Evolutionary conservation across 2,329 filamentous ascomycete genomes (phyloP).

Genomic region (Trichoderma sp.): DNA sequence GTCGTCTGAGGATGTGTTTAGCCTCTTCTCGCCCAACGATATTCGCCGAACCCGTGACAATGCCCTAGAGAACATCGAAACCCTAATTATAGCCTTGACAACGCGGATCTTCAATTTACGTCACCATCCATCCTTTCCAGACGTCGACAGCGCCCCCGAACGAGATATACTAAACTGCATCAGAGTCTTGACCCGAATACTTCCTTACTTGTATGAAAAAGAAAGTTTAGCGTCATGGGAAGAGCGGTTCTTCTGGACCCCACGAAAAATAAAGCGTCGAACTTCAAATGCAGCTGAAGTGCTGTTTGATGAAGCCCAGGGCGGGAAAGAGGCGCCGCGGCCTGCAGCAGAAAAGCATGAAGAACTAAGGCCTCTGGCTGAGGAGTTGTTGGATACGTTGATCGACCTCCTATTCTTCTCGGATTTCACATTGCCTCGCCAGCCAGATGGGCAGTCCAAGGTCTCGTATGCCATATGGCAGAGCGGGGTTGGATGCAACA

Average conservation of each 20-base stretch:
- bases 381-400: conserved; percentile 89
- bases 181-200: conserved; percentile 80
- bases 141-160: conserved; percentile 80
- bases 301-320: conserved; percentile 76
- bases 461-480: conserved; percentile 97
- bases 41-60: conserved; percentile 86
- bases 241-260: conserved; percentile 88
- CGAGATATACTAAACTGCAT: conserved; percentile 94
- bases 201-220: conserved; percentile 90
- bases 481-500: conserved; percentile 94
- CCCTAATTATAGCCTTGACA: conserved; percentile 79
- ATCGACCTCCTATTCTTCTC: conserved; percentile 89
- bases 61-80: conserved; percentile 85
- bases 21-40: conserved; percentile 85
- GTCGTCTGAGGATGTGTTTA: conserved; percentile 94
- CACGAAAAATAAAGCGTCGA: conserved; percentile 70
- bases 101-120: conserved; percentile 79
- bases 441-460: conserved; percentile 71
- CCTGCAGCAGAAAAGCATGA: conserved; percentile 67
- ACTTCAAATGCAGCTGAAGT: conserved; percentile 70
- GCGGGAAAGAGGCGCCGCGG: conserved; percentile 52
- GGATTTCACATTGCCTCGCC: conserved; percentile 79
- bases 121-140: conserved; percentile 88
- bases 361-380: conserved; percentile 81
- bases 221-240: conserved; percentile 85